phyloP scores from a whole-genome alignment of 345 rosid genomes.

The Leavenworthia alabamica region DNA sequence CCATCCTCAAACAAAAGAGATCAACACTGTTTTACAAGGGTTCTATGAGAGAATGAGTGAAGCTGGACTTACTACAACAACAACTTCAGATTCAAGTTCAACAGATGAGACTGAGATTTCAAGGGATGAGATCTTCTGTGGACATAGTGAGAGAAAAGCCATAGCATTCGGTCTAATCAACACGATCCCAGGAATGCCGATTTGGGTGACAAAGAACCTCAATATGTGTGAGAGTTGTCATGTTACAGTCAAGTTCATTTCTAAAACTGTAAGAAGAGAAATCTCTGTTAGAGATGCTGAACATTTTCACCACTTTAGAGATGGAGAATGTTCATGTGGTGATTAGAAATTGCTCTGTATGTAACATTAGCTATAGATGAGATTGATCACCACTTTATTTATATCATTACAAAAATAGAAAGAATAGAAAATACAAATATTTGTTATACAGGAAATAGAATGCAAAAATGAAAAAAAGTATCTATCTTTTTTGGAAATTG shows the following conservation, averaged over 20 bases:
- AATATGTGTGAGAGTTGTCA: constrained; percentile 70
- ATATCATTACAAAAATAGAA: constrained; percentile 2
- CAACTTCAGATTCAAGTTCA: constrained; percentile 30
- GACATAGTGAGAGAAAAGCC: constrained; percentile 79
- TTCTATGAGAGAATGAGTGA: constrained; percentile 55
- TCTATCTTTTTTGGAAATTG: constrained; percentile 65
- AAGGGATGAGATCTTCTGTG: constrained; percentile 68
- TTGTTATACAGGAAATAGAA: neutral
- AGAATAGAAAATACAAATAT: constrained; percentile 7
- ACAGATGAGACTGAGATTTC: constrained; percentile 48
- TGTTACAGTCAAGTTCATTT: constrained; percentile 53
- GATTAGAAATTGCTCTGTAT: constrained; percentile 31
- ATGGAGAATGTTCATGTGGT: constrained; percentile 78
- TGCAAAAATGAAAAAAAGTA: neutral
- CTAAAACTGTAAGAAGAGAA: constrained; percentile 63
- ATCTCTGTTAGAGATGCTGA: constrained; percentile 76
- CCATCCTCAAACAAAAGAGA: constrained; percentile 54
- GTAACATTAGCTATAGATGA: constrained; percentile 20
- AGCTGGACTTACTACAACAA: constrained; percentile 24
- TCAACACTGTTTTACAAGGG: constrained; percentile 49
- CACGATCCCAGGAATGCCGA: constrained; percentile 63
- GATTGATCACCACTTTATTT: constrained; percentile 7
- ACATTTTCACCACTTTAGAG: constrained; percentile 69
- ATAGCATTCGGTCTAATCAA: constrained; percentile 66
- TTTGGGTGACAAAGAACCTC: constrained; percentile 78